Conservation (phyloP, 106 monocot genomes). For the Allium fistulosum region DNA sequence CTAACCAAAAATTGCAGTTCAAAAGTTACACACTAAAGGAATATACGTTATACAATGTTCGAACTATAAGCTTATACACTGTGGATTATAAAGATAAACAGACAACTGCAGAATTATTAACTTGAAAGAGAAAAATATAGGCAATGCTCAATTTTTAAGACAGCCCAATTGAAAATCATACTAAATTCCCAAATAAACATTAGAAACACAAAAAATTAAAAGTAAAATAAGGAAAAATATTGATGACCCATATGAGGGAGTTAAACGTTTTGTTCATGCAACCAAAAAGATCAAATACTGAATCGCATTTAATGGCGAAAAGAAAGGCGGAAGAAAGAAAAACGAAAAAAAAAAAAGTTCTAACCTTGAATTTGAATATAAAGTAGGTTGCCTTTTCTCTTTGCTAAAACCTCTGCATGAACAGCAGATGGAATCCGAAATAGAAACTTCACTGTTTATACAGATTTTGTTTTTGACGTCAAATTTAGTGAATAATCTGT, state of each 20-base stretch:
- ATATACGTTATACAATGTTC: too few relatives aligned
- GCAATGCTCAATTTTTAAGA: too few relatives aligned
- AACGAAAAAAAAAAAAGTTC: neutral
- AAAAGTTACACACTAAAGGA: too few relatives aligned
- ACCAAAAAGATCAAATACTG: neutral
- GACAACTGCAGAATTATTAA: too few relatives aligned
- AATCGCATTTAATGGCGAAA: neutral
- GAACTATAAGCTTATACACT: too few relatives aligned
- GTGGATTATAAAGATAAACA: too few relatives aligned
- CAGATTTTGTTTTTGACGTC: too few relatives aligned
- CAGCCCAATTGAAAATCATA: too few relatives aligned
- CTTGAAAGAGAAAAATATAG: too few relatives aligned
- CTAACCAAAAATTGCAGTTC: too few relatives aligned
- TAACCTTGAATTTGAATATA: neutral
- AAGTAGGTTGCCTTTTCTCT: neutral
- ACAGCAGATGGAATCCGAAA: neutral
- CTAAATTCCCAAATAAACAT: neutral
- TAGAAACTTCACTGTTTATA: neutral
- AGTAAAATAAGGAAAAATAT: neutral
- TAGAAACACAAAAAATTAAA: neutral
- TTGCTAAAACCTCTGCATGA: neutral
- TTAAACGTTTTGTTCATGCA: slow-evolving; percentile 8
- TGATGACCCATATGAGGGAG: neutral
- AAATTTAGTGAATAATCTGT: too few relatives aligned
- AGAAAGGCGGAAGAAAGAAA: neutral